Percentiles rank a stretch among this genome's conserved stretches.
phyloP scores from a whole-genome alignment of 2,329 filamentous ascomycete species.

The Cercospora berteroae region DNA sequence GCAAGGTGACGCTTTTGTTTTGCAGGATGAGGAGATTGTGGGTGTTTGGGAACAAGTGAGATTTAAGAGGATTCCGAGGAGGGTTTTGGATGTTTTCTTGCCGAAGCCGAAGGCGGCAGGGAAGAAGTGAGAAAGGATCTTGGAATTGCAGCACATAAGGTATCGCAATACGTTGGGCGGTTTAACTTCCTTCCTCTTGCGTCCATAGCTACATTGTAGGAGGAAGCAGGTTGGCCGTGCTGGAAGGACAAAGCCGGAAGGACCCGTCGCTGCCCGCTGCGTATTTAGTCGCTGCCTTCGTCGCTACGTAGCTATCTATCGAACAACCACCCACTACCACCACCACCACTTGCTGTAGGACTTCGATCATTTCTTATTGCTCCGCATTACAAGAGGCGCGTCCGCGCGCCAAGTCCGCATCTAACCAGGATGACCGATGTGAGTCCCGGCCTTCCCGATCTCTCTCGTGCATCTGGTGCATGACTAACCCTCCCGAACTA shows the following conservation, averaged over 20 bases:
- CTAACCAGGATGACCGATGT: background rate
- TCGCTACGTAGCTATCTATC: too few species aligned
- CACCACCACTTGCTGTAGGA: too few species aligned
- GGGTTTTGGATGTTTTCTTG: constrained; percentile 61
- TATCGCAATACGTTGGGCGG: background rate
- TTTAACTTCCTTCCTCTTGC: too few species aligned
- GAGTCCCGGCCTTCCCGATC: background rate
- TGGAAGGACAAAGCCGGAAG: too few species aligned
- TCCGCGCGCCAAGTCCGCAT: background rate
- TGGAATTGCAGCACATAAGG: background rate
- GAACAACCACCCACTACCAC: too few species aligned
- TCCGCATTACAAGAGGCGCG: background rate
- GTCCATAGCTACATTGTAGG: too few species aligned
- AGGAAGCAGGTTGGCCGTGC: too few species aligned
- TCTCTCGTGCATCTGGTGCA: background rate
- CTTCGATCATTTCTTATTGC: background rate
- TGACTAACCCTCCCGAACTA: background rate
- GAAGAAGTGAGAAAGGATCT: background rate
- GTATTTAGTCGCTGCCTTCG: too few species aligned
- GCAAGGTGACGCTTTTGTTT: constrained; percentile 22
- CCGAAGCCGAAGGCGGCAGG: constrained; percentile 51
- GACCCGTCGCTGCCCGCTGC: too few species aligned
- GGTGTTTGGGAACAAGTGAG: constrained; percentile 35
- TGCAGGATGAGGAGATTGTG: constrained; percentile 36
- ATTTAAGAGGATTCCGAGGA: constrained; percentile 58